Percentiles rank a stretch among this genome's conserved stretches.
These are phyloP conservation scores for Fonsecaea pedrosoi DNA, from an alignment of 2,329 filamentous ascomycete genomes.

Conservation along the genomic window DNA sequence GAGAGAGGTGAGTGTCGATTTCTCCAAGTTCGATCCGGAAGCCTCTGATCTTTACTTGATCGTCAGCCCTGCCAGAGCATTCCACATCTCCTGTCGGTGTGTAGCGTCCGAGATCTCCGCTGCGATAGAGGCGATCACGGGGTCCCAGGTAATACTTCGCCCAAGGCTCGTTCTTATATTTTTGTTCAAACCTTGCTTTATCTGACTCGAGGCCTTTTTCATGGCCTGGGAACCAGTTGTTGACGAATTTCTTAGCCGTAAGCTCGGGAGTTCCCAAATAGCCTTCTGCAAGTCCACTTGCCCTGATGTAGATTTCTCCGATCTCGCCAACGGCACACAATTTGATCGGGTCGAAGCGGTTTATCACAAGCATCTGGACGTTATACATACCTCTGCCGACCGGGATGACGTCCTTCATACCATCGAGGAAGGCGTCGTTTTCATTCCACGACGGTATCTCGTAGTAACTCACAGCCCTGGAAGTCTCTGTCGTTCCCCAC, in stretches of 20 bases:
- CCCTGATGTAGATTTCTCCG: slow-evolving; percentile 83
- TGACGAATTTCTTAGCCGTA: slow-evolving; percentile 77
- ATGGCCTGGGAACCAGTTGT: slow-evolving; percentile 85
- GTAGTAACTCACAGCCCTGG: slow-evolving; percentile 81
- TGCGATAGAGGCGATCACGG: slow-evolving; percentile 83
- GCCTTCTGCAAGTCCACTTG: slow-evolving; percentile 81
- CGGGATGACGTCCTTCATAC: slow-evolving; percentile 76
- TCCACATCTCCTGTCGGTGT: slow-evolving; percentile 74
- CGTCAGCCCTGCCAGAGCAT: slow-evolving; percentile 79
- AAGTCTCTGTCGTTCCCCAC: slow-evolving; percentile 88
- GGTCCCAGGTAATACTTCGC: slow-evolving; percentile 78
- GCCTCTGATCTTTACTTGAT: slow-evolving; percentile 93
- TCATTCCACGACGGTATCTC: slow-evolving; percentile 72
- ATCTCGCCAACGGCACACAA: slow-evolving; percentile 81
- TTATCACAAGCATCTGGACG: slow-evolving; percentile 85
- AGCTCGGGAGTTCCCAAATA: slow-evolving; percentile 70
- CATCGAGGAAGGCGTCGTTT: slow-evolving; percentile 69
- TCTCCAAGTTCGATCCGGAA: slow-evolving; percentile 95
- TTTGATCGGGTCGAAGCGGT: slow-evolving; percentile 69
- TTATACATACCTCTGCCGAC: slow-evolving; percentile 86
- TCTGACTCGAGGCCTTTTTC: slow-evolving; percentile 72
- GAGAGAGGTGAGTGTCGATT: slow-evolving; percentile 82
- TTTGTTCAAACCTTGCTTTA: slow-evolving; percentile 57
- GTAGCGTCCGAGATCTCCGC: slow-evolving; percentile 83
- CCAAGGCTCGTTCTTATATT: slow-evolving; percentile 72